phyloP scores from a whole-genome alignment of 1,284 basidiomycete genomes.

The Neotropicomus parvogracilis region DNA sequence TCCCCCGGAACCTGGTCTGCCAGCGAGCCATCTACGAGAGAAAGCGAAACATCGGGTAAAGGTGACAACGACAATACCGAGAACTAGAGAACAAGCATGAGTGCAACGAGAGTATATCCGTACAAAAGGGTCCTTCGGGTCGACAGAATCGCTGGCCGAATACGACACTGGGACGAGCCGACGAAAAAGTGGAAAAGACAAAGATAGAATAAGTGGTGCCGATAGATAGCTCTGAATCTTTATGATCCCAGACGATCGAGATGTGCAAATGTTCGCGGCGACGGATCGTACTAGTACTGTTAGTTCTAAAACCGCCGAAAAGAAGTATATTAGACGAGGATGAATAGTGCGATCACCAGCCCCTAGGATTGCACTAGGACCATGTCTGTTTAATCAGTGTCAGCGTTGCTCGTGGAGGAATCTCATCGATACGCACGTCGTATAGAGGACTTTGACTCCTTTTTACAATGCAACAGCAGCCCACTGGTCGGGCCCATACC shows the following conservation, averaged over 20 bases:
- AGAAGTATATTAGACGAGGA: not conserved
- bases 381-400: constrained; percentile 4
- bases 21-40: constrained; percentile 13
- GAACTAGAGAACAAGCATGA: not conserved
- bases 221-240: constrained; percentile 6
- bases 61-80: constrained; percentile 6
- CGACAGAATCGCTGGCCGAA: too few relatives aligned
- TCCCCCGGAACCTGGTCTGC: constrained; percentile 2
- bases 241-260: constrained; percentile 4
- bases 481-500: constrained; percentile 23
- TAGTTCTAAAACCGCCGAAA: constrained; percentile 2
- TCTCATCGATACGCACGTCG: constrained; percentile 6
- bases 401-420: not conserved
- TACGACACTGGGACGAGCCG: too few relatives aligned
- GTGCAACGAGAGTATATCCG: not conserved
- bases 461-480: constrained; percentile 1
- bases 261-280: not conserved
- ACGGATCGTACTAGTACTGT: not conserved
- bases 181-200: not conserved
- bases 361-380: not conserved
- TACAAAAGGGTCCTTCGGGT: not conserved
- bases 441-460: not conserved
- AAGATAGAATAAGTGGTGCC: constrained; percentile 14
- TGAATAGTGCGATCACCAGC: not conserved
- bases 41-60: not conserved